Conservation (phyloP, 2,329 filamentous ascomycete genomes). For the Periglandula ipomoeae region DNA sequence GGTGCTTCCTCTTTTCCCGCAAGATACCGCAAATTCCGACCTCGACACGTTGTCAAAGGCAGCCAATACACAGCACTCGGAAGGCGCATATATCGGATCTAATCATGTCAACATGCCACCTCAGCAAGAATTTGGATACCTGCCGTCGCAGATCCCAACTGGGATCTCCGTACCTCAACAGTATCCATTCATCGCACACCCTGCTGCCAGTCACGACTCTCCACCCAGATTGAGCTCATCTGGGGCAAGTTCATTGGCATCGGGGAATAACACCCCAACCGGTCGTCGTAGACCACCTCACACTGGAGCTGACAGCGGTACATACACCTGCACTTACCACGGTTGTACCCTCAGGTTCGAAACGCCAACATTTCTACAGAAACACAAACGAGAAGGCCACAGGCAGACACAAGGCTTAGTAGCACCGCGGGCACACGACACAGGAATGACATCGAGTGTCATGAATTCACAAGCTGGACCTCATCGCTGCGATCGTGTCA, state of each 20-base stretch:
- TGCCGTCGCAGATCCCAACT: constrained; percentile 27
- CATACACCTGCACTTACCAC: constrained; percentile 94
- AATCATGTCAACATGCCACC: not conserved
- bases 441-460: constrained; percentile 40
- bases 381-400: constrained; percentile 92
- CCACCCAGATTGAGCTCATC: constrained; percentile 33
- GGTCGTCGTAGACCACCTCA: constrained; percentile 45
- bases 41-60: constrained; percentile 30
- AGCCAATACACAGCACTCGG: constrained; percentile 12
- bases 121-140: constrained; percentile 8
- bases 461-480: constrained; percentile 87
- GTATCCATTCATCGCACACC: constrained; percentile 38
- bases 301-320: constrained; percentile 68
- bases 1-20: constrained; percentile 65
- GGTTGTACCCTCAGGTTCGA: constrained; percentile 85
- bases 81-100: constrained; percentile 13
- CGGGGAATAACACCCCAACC: constrained; percentile 22
- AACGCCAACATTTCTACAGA: constrained; percentile 76
- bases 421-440: constrained; percentile 18
- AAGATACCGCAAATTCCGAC: constrained; percentile 40
- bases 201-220: constrained; percentile 24
- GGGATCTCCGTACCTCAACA: constrained; percentile 38
- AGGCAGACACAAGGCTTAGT: constrained; percentile 53
- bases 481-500: constrained; percentile 86
- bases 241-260: constrained; percentile 34